These are phyloP conservation scores for Lasiosphaeriaceae sp. DNA, from an alignment of 495 filamentous ascomycete genomes.

Conservation along the genomic window DNA sequence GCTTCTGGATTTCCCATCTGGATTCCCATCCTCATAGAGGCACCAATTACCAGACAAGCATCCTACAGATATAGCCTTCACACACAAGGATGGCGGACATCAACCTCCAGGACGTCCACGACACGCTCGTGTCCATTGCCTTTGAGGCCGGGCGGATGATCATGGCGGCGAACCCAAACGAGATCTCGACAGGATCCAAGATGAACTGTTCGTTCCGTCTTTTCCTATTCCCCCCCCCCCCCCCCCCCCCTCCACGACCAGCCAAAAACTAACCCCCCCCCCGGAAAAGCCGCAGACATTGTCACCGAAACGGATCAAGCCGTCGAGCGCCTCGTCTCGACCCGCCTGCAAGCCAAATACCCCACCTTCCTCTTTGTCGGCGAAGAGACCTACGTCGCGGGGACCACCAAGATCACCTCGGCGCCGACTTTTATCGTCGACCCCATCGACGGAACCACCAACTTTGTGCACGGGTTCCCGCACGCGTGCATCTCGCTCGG, in stretches of 20 bases:
- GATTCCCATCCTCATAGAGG: no score
- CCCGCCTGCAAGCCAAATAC: constrained; percentile 58
- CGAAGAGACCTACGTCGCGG: constrained; percentile 78
- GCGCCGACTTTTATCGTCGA: constrained; percentile 83
- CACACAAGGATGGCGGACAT: constrained; percentile 3
- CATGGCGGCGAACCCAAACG: constrained; percentile 64
- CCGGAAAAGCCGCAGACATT: constrained; percentile 63
- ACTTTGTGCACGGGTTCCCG: constrained; percentile 82
- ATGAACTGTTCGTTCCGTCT: constrained; percentile 67
- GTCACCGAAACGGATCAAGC: constrained; percentile 85
- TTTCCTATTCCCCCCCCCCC: neutral
- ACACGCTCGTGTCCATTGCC: constrained; percentile 71
- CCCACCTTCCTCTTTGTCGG: constrained; percentile 72
- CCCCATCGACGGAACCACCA: constrained; percentile 86
- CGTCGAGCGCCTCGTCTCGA: constrained; percentile 71
- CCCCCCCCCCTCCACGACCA: constrained; percentile 8
- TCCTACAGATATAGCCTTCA: neutral
- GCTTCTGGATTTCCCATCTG: no score
- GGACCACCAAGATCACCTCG: constrained; percentile 54
- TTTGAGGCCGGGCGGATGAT: constrained; percentile 80
- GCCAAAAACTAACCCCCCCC: constrained; percentile 2
- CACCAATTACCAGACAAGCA: no score
- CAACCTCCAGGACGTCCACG: constrained; percentile 68
- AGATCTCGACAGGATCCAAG: constrained; percentile 63
- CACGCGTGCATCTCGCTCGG: constrained; percentile 80